These are phyloP conservation scores for Solanum microdontum DNA, from an alignment of 257 asterid species.

Conservation along the genomic window DNA sequence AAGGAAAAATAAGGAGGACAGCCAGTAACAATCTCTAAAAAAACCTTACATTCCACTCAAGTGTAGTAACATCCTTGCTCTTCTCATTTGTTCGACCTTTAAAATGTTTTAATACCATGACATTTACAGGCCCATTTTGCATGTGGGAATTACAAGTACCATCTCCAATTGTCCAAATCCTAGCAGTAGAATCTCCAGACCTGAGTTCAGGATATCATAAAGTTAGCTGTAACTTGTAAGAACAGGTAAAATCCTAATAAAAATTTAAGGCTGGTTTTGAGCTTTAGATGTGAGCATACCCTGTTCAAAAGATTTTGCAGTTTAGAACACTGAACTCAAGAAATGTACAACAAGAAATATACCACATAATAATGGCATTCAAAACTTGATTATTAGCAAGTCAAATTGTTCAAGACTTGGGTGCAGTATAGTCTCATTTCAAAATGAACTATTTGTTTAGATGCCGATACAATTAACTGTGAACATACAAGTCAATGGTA, in stretches of 20 bases:
- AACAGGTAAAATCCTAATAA: neutral
- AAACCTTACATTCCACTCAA: conserved; percentile 88
- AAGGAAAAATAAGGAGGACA: neutral
- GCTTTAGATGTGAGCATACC: neutral
- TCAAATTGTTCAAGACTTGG: neutral
- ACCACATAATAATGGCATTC: neutral
- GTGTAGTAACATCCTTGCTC: conserved; percentile 98
- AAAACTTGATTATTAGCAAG: neutral
- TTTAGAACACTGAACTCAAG: neutral
- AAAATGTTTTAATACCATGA: conserved; percentile 64
- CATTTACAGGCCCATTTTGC: conserved; percentile 56
- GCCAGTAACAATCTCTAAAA: neutral
- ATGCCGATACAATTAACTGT: neutral
- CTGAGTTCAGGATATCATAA: conserved; percentile 20
- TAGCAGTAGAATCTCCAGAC: conserved; percentile 96
- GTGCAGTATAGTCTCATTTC: neutral
- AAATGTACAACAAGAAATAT: neutral
- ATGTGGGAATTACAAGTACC: conserved; percentile 48
- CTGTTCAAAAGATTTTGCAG: neutral
- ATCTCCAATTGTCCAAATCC: conserved; percentile 78
- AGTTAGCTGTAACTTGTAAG: conserved; percentile 1
- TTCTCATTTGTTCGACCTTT: conserved; percentile 88
- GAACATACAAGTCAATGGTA: neutral
- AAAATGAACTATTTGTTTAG: neutral
- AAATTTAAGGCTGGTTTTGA: neutral